Evolutionary conservation across 1,284 basidiomycete genomes (phyloP), one percentile per base, ranked within the genome.

Genomic region (Sanghuangporus weigelae): DNA sequence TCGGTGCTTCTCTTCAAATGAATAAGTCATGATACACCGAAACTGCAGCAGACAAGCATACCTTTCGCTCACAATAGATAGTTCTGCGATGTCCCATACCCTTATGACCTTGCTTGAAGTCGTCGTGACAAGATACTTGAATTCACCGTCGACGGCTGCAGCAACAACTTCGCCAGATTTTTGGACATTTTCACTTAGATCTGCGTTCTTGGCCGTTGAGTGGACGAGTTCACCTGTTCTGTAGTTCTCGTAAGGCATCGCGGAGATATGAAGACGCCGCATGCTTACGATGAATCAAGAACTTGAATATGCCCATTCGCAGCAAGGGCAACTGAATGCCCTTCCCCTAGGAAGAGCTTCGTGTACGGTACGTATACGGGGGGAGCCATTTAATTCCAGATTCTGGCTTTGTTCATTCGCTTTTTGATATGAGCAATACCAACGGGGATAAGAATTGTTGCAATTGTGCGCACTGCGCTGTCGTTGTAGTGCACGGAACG

Each of bases 101-200:
- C 84, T 87, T 68, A 97, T 75, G 58, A 75, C 75, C 74, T 97
- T 97, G 75, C 95, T 91, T 62, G 95, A 92, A 11, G 84, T 87
- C 0, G 82, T 77, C 1, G 87, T 90, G 6, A 84, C 83, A 8
- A 93, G 74, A 70, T 87, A 80, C 39, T 70, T 75, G 60, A 75
- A 78, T 0, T 75, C 75, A 0, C 69, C 59, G 68, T 84, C 81
- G 10, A 89, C 74, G 1, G 84, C 84, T 14, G 84, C 78, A 67
- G 84, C 85, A 59, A 86, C 80, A 56, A 95, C 78, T 2, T 86
- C 81, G 0, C 85, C 86, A 2, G 82, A 78, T 66, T 81, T 80
- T 7, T 76, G 44, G 1, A 82, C 70, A 2, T 74, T 73, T 54
- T 75, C 73, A 31, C 76, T 72, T 10, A 75, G 68, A 12, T 67